phyloP scores from a whole-genome alignment of 2,329 filamentous ascomycete genomes.

The Colletotrichum navitas region DNA sequence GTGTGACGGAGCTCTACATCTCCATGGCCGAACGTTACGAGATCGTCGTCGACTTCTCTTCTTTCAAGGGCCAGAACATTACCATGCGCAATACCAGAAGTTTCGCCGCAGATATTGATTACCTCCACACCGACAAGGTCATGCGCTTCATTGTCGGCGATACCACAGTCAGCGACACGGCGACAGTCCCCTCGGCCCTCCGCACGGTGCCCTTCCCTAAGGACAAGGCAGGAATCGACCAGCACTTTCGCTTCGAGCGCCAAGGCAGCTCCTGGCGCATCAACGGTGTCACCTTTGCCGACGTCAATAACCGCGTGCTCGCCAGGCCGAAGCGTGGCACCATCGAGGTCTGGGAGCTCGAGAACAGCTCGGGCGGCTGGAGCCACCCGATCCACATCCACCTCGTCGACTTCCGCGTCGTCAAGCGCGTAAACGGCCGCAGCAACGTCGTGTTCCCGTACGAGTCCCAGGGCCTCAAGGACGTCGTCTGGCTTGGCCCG shows the following conservation, averaged over 20 bases:
- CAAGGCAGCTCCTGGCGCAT: slow-evolving; percentile 53
- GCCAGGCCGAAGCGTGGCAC: slow-evolving; percentile 56
- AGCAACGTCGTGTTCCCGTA: slow-evolving; percentile 56
- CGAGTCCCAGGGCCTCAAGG: slow-evolving; percentile 63
- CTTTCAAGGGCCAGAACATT: slow-evolving; percentile 61
- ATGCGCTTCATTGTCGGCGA: slow-evolving; percentile 59
- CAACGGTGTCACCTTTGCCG: slow-evolving; percentile 57
- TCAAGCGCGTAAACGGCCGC: slow-evolving; percentile 57
- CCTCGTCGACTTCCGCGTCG: slow-evolving; percentile 64
- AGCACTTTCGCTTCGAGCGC: slow-evolving; percentile 42
- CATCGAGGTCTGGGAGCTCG: slow-evolving; percentile 57
- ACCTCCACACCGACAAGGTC: slow-evolving; percentile 58
- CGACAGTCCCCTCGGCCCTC: slow-evolving; percentile 44
- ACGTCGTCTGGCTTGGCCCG: slow-evolving; percentile 63
- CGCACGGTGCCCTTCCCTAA: slow-evolving; percentile 40
- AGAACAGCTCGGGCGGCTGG: slow-evolving; percentile 58
- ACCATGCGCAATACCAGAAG: slow-evolving; percentile 58
- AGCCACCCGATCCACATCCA: slow-evolving; percentile 66
- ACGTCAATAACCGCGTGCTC: slow-evolving; percentile 57
- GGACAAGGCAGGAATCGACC: slow-evolving; percentile 37
- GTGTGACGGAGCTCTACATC: slow-evolving; percentile 56
- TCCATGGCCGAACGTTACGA: slow-evolving; percentile 67
- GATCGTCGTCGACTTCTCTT: slow-evolving; percentile 62
- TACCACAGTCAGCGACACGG: slow-evolving; percentile 47
- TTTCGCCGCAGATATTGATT: slow-evolving; percentile 58